Base-by-base conservation (phyloP, 2,329 filamentous ascomycete species). In the Penicillium digitatum region DNA sequence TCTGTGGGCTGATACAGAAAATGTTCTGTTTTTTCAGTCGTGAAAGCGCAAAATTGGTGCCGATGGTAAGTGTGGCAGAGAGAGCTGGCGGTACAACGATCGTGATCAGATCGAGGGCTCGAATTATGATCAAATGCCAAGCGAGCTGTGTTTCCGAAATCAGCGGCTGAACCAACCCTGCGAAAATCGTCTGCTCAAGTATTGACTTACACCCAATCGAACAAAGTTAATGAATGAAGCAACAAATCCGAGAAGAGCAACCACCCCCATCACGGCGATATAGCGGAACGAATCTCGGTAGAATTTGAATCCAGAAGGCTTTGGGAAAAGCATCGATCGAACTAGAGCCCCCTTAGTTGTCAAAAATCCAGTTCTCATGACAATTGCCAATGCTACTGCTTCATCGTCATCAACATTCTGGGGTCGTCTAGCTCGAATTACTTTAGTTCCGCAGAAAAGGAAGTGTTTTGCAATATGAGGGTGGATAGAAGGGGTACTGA, bases 201-300 rank as follows among this genome's bases (percentile, higher is more conserved):
- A 43, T 48, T 24, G 37, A 64, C 74, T 70, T 71, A 79, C 77
- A 34, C 84, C 85, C 14, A 99, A 81, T 38, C 89, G 86, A 50
- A 99, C 78, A 70, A 99, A 99, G 72, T 99, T 99, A 74, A 95
- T 78, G 63, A 99, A 87, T 0, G 94, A 97, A 1, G 88, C 91
- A 22, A 92, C 78, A 68, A 99, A 99, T 0, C 95, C 94, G 47
- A 97, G 72, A 46, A 86, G 76, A 22, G 94, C 95, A 64, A 99
- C 87, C 39, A 86, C 77, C 6, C 83, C 93, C 94, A 99, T 99
- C 57, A 99, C 94, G 4, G 89, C 91, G 57, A 99, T 97, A 71
- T 99, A 99, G 22, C 92, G 86, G 76, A 99, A 99, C 0, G 93
- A 96, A 72, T 99, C 94, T 39, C 90, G 85, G 72, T 99, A 99